These are phyloP conservation scores for Gracilaria domingensis DNA, from an alignment of 23 red algal genomes.

Conservation along the genomic window DNA sequence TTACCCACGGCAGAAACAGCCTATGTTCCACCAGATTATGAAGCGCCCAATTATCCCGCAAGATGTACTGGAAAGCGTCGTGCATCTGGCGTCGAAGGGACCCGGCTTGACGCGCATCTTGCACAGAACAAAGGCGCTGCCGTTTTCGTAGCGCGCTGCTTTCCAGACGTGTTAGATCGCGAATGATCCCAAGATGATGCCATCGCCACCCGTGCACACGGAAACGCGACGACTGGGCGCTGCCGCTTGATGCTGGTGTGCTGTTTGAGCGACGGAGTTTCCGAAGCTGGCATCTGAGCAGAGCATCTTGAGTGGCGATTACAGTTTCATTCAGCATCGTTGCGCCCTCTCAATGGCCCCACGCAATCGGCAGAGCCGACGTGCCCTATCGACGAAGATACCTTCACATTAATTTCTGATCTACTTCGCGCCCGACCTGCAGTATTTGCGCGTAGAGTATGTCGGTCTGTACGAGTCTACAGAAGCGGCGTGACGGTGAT, in stretches of 20 bases:
- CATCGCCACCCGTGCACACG: conserved; percentile 67
- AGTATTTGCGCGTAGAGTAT: too few relatives aligned
- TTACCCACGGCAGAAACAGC: conserved; percentile 60
- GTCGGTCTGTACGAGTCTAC: too few relatives aligned
- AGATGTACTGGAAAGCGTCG: conserved; percentile 54
- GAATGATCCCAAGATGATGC: conserved; percentile 65
- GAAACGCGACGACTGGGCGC: conserved; percentile 9
- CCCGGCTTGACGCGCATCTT: background rate
- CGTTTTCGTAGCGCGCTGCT: background rate
- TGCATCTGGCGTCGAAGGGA: conserved; percentile 33
- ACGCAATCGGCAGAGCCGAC: background rate
- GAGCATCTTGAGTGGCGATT: conserved; percentile 3
- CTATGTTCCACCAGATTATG: conserved; percentile 52
- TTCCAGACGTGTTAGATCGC: conserved; percentile 54
- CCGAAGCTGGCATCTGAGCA: background rate
- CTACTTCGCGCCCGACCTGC: too few relatives aligned
- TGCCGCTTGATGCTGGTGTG: background rate
- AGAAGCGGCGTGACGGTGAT: background rate
- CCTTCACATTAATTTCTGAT: too few relatives aligned
- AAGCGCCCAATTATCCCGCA: conserved; percentile 56
- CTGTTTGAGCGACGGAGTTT: background rate
- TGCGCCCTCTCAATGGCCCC: background rate
- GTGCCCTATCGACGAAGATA: too few relatives aligned
- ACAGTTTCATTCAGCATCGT: conserved; percentile 6
- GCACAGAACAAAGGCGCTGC: conserved; percentile 10